Percentiles rank a stretch among this genome's conserved stretches.
Conservation (phyloP, 805 yeast genomes). For the Schwanniomyces occidentalis region DNA sequence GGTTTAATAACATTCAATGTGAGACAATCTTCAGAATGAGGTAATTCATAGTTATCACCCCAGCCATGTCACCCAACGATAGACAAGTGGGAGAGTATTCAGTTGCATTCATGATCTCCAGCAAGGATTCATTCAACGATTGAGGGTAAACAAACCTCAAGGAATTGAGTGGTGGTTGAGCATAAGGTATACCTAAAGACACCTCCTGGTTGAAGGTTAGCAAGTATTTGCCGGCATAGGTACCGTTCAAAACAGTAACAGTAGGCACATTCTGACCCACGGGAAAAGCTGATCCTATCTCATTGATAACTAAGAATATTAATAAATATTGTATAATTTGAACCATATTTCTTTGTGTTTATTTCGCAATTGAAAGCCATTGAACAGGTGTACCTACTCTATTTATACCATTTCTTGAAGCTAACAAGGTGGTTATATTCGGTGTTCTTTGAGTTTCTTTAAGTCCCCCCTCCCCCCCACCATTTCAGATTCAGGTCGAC, state of each 20-base stretch:
- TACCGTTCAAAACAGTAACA: slow-evolving; percentile 1
- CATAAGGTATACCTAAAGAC: slow-evolving; percentile 23
- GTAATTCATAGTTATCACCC: slow-evolving; percentile 10
- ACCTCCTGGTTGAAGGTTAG: slow-evolving; percentile 3
- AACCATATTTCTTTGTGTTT: too few species aligned
- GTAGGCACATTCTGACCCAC: slow-evolving; percentile 1
- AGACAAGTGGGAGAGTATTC: slow-evolving; percentile 21
- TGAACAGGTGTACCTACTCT: too few species aligned
- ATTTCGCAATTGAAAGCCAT: too few species aligned
- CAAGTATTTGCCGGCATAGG: slow-evolving; percentile 1
- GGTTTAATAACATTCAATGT: slow-evolving; percentile 26
- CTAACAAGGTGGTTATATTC: too few species aligned
- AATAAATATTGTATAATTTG: too few species aligned
- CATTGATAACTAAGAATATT: too few species aligned
- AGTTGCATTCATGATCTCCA: slow-evolving; percentile 13
- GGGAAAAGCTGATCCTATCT: too few species aligned
- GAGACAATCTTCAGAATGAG: slow-evolving; percentile 28
- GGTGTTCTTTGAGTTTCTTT: too few species aligned
- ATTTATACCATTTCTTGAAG: too few species aligned
- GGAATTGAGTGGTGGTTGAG: slow-evolving; percentile 23
- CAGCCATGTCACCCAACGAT: slow-evolving; percentile 2
- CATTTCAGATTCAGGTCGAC: too few species aligned
- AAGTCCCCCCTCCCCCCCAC: too few species aligned
- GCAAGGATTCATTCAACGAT: slow-evolving; percentile 13
- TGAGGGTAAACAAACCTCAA: slow-evolving; percentile 22